A percentile compares a stretch with the other conserved stretches of the same genome.
Evolutionary conservation across 202 grass and related monocot species (phyloP).

Genomic region (Saccharum hybrid): DNA sequence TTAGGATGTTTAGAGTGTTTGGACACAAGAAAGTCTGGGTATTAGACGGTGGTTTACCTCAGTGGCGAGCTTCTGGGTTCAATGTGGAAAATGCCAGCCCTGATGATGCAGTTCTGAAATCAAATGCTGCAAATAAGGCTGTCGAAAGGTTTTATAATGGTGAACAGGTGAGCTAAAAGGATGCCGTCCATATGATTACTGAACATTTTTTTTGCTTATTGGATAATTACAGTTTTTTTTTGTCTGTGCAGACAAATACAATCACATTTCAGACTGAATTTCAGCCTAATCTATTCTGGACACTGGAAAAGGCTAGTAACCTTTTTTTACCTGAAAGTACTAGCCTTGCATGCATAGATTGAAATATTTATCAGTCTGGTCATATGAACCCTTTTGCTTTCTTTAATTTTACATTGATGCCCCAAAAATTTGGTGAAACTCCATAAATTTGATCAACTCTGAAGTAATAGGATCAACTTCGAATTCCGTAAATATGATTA

Average conservation of each 20-base stretch:
- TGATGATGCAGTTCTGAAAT: constrained; percentile 55
- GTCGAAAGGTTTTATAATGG: constrained; percentile 68
- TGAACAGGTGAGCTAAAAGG: constrained; percentile 57
- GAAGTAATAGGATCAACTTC: not conserved
- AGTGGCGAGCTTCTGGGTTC: constrained; percentile 78
- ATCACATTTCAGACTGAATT: constrained; percentile 73
- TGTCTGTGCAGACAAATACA: constrained; percentile 47
- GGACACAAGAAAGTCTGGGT: constrained; percentile 89
- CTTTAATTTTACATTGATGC: not conserved
- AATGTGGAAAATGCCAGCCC: constrained; percentile 50
- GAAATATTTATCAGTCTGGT: not conserved
- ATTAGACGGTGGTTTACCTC: constrained; percentile 92
- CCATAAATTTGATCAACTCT: not conserved
- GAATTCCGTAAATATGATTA: not conserved
- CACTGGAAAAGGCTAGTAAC: constrained; percentile 61
- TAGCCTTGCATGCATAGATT: not conserved
- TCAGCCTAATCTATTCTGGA: constrained; percentile 78
- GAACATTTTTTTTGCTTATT: constrained; percentile 18
- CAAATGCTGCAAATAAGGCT: constrained; percentile 54
- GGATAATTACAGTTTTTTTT: constrained; percentile 17
- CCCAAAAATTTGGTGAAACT: not conserved
- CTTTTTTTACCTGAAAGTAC: constrained; percentile 20
- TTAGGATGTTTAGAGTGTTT: constrained; percentile 89
- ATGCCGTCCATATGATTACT: not conserved
- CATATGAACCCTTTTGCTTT: not conserved